phyloP scores from a whole-genome alignment of 306 rosid species.

The Pyrus bretschneideri region DNA sequence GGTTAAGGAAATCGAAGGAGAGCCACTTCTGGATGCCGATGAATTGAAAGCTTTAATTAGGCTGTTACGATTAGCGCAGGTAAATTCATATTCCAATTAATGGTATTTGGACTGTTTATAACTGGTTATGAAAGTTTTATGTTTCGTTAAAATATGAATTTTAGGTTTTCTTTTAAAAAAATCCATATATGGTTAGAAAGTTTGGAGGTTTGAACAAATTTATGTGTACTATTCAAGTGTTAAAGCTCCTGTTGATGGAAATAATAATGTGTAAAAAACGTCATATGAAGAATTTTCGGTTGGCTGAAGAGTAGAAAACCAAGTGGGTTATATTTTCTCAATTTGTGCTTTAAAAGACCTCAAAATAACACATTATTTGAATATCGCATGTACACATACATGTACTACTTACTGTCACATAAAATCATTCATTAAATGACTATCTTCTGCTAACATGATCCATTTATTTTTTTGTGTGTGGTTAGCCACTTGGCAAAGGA shows the following conservation, averaged over 20 bases:
- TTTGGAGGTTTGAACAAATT: background rate
- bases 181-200: background rate
- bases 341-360: background rate
- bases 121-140: background rate
- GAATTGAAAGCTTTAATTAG: slow-evolving; percentile 85
- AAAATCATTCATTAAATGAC: background rate
- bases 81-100: slow-evolving; percentile 18
- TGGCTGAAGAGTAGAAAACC: background rate
- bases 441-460: slow-evolving; percentile 11
- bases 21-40: slow-evolving; percentile 75
- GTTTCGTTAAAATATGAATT: background rate
- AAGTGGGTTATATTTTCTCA: background rate
- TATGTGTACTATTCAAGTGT: background rate
- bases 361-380: background rate
- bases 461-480: slow-evolving; percentile 1
- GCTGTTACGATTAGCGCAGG: slow-evolving; percentile 90
- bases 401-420: background rate
- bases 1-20: slow-evolving; percentile 86
- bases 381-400: background rate
- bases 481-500: slow-evolving; percentile 97
- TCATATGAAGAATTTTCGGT: background rate
- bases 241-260: background rate
- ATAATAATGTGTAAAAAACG: background rate
- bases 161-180: background rate
- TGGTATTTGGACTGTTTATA: background rate